phyloP scores from a whole-genome alignment of 2,329 filamentous ascomycete genomes.

The Furcasterigmium sp. region DNA sequence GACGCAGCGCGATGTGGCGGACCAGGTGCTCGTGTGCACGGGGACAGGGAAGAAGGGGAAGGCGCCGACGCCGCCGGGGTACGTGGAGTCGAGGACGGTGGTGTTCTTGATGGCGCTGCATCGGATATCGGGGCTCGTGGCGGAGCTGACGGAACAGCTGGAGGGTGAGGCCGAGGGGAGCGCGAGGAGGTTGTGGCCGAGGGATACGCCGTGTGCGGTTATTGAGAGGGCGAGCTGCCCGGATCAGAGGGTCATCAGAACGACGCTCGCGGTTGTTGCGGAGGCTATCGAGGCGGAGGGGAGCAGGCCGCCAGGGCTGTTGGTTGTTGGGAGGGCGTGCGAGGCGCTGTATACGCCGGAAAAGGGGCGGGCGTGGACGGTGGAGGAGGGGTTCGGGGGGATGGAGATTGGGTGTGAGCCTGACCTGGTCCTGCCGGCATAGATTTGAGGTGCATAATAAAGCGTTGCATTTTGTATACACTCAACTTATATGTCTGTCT shows the following conservation, averaged over 20 bases:
- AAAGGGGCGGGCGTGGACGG: conserved; percentile 64
- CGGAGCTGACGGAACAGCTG: conserved; percentile 54
- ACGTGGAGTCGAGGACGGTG: conserved; percentile 70
- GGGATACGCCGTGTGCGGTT: conserved; percentile 80
- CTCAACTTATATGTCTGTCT: no score
- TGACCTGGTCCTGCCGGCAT: neutral
- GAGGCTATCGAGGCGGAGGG: conserved; percentile 85
- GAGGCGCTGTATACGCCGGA: conserved; percentile 63
- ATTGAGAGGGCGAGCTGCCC: conserved; percentile 91
- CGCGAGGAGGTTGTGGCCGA: conserved; percentile 58
- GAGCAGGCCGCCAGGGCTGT: conserved; percentile 78
- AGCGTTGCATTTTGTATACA: neutral
- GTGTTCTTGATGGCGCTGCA: conserved; percentile 96
- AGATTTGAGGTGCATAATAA: no score
- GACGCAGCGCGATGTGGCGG: conserved; percentile 84
- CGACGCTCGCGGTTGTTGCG: conserved; percentile 73
- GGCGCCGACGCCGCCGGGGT: conserved; percentile 75
- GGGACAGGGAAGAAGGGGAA: conserved; percentile 90
- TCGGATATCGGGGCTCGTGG: conserved; percentile 68
- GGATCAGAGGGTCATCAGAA: conserved; percentile 88
- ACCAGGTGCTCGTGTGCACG: conserved; percentile 94
- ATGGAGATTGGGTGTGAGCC: conserved; percentile 47
- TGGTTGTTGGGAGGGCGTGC: conserved; percentile 82
- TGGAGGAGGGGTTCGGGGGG: conserved; percentile 81
- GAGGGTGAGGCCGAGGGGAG: conserved; percentile 24